These are phyloP conservation scores for Xylariaceae sp. DNA, from an alignment of 2,329 filamentous ascomycete genomes.

Conservation along the genomic window DNA sequence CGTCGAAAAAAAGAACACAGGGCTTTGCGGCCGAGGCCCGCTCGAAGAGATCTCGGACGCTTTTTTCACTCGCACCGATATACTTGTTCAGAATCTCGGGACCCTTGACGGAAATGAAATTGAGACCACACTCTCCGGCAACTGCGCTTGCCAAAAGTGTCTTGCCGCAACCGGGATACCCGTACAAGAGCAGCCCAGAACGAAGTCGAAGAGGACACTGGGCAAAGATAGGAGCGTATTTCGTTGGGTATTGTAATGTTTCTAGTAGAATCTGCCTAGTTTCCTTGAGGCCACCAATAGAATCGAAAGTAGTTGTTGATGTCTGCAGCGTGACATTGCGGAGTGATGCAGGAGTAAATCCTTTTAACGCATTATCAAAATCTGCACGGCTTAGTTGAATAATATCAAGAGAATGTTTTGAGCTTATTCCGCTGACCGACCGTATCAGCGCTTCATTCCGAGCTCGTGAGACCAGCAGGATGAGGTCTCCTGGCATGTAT, in stretches of 20 bases:
- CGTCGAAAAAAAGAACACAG: slow-evolving; percentile 97
- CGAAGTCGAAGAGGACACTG: slow-evolving; percentile 94
- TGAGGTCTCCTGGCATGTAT: slow-evolving; percentile 95
- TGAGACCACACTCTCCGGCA: slow-evolving; percentile 96
- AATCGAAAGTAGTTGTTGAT: slow-evolving; percentile 89
- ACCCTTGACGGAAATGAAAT: slow-evolving; percentile 98
- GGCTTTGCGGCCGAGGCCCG: slow-evolving; percentile 88
- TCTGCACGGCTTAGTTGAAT: slow-evolving; percentile 74
- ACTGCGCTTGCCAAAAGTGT: slow-evolving; percentile 94
- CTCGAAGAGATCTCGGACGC: slow-evolving; percentile 92
- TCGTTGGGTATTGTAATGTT: slow-evolving; percentile 95
- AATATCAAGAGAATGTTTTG: slow-evolving; percentile 53
- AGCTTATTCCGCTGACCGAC: slow-evolving; percentile 64
- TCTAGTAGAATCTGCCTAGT: slow-evolving; percentile 92
- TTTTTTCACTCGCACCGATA: slow-evolving; percentile 96
- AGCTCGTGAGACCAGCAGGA: slow-evolving; percentile 83
- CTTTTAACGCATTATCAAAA: slow-evolving; percentile 83
- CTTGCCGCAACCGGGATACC: slow-evolving; percentile 95
- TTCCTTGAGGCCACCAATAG: slow-evolving; percentile 85
- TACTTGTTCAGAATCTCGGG: slow-evolving; percentile 99
- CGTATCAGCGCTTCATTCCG: slow-evolving; percentile 92
- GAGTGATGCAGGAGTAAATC: slow-evolving; percentile 93
- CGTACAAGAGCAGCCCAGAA: slow-evolving; percentile 90
- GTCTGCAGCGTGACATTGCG: slow-evolving; percentile 93
- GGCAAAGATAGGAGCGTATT: slow-evolving; percentile 96